Base-by-base conservation (phyloP, 148 eudicot species). In the Vaccinium myrtillus region DNA sequence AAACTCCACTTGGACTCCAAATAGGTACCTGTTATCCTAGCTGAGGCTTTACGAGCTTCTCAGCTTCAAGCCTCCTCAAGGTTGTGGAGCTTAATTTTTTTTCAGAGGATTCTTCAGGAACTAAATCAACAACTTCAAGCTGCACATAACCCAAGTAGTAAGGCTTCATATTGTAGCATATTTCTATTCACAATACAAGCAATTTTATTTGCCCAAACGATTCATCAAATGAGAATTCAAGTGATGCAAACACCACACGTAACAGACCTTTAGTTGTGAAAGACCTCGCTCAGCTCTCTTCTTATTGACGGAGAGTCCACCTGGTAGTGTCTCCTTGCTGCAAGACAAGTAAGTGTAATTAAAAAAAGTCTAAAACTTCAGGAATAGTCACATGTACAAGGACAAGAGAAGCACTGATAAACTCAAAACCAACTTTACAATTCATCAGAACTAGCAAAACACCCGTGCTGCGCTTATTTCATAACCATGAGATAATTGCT, bases 311-410 rank as follows among this genome's bases (percentile, higher is more conserved):
- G 98, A 95, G 39, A 89, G 67, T 79, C 99, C 99, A 46, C 99
- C 99, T 1, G 94, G 88, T 82, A 88, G 74, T n/a, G 99, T 96
- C 91, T 96, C 99, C 91, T 93, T 93, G 93, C 99, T 96, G 93
- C 75, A 11, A 81, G 56, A 81, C 73, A 77, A 84, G 32, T 75
- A 90, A 27, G 55, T 54, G 56, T 27, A 53, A 83, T 75, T 8
- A 90, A 65, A 39, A 54, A 32, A 70, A 70, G 13, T 30, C 15
- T 7, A 79, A 83, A 39, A 58, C 65, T 74, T 48, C n/a, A 75
- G 2, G 53, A 58, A 79, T 5, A 36, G 63, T 19, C 19, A 19
- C 19, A 58, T 19, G 4, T 19, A 80, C 5, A 79, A 10, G 15
- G 36, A 79, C 50, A 58, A 77, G 55, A 32, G 58, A 51, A 51